Base-by-base conservation (phyloP, 2,329 filamentous ascomycete genomes). In the Grosmannia penicillata region DNA sequence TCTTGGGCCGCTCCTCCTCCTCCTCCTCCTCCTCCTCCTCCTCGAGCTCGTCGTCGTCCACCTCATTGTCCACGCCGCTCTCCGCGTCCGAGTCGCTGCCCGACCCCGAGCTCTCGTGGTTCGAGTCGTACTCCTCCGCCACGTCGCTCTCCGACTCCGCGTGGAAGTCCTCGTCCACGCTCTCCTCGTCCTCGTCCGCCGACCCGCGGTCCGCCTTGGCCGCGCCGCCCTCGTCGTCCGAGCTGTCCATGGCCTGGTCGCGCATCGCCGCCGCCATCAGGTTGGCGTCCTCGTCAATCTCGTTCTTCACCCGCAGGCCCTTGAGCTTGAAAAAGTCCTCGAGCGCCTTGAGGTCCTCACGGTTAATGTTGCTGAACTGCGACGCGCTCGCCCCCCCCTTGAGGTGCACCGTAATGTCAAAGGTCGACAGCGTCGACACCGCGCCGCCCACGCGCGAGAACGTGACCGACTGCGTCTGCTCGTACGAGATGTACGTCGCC, bases 321-420 rank as follows among this genome's bases (percentile, higher is more conserved):
- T 96, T 96, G 49, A 85, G 75, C 61, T 93, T 91, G 73, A 98
- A 95, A 65, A 98, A 98, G 49, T 81, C 78, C 59, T 98, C 91
- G n/a, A 98, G 73, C 7, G 84, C 83, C 61, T 91, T 83, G 59
- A 96, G 84, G 56, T 98, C 91, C 64, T 98, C 91, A 50, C 89
- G 82, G 57, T 95, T 98, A 59, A 98, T 98, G 66, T 98, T 98
- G 63, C 86, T 94, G 65, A 98, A 98, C 53, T 95, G 87, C 50
- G 87, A 85, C 53, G 93, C 86, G 41, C 82, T 82, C 37, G 75
- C 70, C n/a, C 82, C 83, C 48, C 69, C 75, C 69, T 95, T 96
- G 65, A 95, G 72, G 39, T 78, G 78, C 42, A 98, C 83, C 1
- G 86, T 91, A 50, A 98, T 95, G 57, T 98, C 91, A 54, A 98